phyloP scores from a whole-genome alignment of 2,329 filamentous ascomycete species.

The Penicillium sp. region DNA sequence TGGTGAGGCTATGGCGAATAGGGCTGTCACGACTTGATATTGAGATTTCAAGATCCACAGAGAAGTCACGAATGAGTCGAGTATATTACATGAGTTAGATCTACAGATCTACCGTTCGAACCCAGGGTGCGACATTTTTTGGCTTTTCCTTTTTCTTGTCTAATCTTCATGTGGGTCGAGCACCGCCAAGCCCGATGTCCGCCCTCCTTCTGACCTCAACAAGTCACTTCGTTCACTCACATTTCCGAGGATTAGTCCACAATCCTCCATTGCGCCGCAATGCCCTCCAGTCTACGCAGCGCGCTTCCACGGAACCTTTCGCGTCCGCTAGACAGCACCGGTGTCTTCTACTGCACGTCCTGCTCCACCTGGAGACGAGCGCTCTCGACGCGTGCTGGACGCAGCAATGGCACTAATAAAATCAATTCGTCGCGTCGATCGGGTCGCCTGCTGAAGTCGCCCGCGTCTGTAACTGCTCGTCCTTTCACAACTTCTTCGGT shows the following conservation, averaged over 20 bases:
- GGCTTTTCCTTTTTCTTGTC: no score
- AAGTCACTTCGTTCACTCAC: conserved; percentile 9
- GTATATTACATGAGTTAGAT: no score
- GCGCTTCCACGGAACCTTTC: conserved; percentile 34
- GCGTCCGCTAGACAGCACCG: conserved; percentile 22
- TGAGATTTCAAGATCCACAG: no score
- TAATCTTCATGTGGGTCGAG: no score
- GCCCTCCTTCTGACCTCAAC: conserved; percentile 15
- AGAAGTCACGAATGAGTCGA: no score
- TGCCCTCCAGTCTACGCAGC: conserved; percentile 39
- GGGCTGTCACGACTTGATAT: no score
- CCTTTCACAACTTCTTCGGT: conserved; percentile 49
- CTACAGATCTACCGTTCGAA: no score
- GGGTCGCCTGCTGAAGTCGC: conserved; percentile 6
- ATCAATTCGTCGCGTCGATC: conserved; percentile 11
- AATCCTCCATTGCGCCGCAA: conserved; percentile 19
- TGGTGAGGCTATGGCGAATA: no score
- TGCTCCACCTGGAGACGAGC: conserved; percentile 36
- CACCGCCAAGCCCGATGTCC: conserved; percentile 21
- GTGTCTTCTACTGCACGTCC: conserved; percentile 39
- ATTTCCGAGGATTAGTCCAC: conserved; percentile 3
- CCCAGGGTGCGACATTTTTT: no score
- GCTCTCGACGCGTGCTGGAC: conserved; percentile 27
- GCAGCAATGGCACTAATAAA: conserved; percentile 11
- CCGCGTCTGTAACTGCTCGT: conserved; percentile 13